Conservation (phyloP, 805 yeast genomes). For the Nakazawaea anatomiae region DNA sequence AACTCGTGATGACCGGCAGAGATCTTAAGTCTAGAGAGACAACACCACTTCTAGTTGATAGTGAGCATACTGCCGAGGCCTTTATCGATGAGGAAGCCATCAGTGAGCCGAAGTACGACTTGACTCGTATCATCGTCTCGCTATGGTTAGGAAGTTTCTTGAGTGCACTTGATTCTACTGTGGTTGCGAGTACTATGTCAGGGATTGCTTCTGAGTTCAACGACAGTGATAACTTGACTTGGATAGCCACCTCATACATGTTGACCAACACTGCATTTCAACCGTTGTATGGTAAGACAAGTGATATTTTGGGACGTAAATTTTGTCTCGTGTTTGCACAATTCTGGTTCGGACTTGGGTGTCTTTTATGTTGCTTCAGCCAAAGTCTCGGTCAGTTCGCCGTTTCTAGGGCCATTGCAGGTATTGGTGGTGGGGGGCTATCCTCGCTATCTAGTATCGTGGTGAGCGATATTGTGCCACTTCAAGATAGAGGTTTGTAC, state of each 20-base stretch:
- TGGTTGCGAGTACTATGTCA: slow-evolving; percentile 52
- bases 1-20: no score
- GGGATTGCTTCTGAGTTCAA: slow-evolving; percentile 55
- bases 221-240: slow-evolving; percentile 43
- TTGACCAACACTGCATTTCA: slow-evolving; percentile 70
- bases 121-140: slow-evolving; percentile 21
- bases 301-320: slow-evolving; percentile 59
- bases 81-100: neutral
- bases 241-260: slow-evolving; percentile 72
- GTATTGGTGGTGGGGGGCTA: slow-evolving; percentile 55
- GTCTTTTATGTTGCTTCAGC: slow-evolving; percentile 35
- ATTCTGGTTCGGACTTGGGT: slow-evolving; percentile 37
- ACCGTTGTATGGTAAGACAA: slow-evolving; percentile 65
- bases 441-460: slow-evolving; percentile 45
- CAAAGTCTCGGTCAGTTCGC: slow-evolving; percentile 37
- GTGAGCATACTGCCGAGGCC: no score
- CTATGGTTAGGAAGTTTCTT: slow-evolving; percentile 43
- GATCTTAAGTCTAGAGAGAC: neutral
- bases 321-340: slow-evolving; percentile 38
- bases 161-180: slow-evolving; percentile 53
- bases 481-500: slow-evolving; percentile 46
- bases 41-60: neutral
- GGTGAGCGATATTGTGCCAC: slow-evolving; percentile 49
- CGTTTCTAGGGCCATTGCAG: slow-evolving; percentile 48
- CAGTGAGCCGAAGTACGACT: slow-evolving; percentile 2